These are phyloP conservation scores for Fragilariopsis cylindrus DNA, from an alignment of 108 stramenopile species.

Conservation along the genomic window DNA sequence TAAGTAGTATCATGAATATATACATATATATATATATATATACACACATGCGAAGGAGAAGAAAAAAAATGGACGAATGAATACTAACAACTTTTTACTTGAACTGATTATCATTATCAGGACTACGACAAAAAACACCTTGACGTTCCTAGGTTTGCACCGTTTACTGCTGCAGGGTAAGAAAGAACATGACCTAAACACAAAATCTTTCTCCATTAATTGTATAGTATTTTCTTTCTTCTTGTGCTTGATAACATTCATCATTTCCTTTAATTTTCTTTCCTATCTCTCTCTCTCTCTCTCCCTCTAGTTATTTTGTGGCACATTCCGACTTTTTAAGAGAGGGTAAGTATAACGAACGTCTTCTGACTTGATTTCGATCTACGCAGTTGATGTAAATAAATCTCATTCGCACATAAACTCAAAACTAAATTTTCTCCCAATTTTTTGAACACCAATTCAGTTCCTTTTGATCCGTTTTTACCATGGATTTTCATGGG, in stretches of 20 bases:
- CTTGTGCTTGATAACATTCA: not conserved
- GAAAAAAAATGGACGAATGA: not conserved
- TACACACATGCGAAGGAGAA: too few relatives aligned
- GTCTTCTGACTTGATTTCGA: too few relatives aligned
- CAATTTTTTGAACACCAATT: constrained; percentile 46
- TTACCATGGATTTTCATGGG: constrained; percentile 98
- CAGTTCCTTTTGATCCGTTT: constrained; percentile 97
- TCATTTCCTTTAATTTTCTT: constrained; percentile 7
- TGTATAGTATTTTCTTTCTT: too few relatives aligned
- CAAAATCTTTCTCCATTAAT: not conserved
- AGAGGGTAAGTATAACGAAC: constrained; percentile 19
- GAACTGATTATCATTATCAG: not conserved
- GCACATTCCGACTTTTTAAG: constrained; percentile 53
- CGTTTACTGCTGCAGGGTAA: constrained; percentile 72
- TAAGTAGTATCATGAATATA: constrained; percentile 12
- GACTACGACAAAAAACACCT: constrained; percentile 64
- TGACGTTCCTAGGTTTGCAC: constrained; percentile 75
- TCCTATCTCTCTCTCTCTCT: too few relatives aligned
- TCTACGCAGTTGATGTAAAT: not conserved
- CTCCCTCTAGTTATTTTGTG: constrained; percentile 51
- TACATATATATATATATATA: too few relatives aligned
- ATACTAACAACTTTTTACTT: not conserved
- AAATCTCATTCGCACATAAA: not conserved
- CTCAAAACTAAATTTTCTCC: constrained; percentile 30
- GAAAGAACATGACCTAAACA: not conserved